Base-by-base conservation (phyloP, 371 early-diverging fungal genomes). In the Mucor circinelloides region DNA sequence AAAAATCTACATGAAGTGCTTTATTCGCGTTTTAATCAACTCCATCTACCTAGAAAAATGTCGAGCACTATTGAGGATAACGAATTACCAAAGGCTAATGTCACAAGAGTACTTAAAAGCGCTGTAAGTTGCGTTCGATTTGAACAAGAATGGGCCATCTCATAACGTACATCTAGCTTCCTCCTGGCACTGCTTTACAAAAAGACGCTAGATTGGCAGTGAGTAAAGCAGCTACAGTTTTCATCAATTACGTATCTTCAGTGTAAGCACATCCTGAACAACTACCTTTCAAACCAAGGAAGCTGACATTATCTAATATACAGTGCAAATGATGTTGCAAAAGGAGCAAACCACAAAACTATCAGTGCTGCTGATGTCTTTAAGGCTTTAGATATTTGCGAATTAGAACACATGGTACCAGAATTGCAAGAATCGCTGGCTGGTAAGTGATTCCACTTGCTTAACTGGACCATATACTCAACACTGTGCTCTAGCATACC, bases 151-250 rank as follows among this genome's bases (percentile, higher is more conserved):
- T 32, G 2, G 57, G n/a, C n/a, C 19, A 32, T 13, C 30, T 57
- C 17, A n/a, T 30, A n/a, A 31, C 13, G n/a, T 9, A 19, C 13
- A 1, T 21, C 23, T 66, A 89, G 89, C 82, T 89, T 62, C 89
- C 89, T 12, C 77, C 88, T 19, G 85, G 86, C 34, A 87, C 88
- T 9, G 81, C 80, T 12, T 72, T 88, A 50, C 87, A 87, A 65
- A 84, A 80, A 61, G 86, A 89, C 68, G 88, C 89, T 10, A 86
- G 83, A 64, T 61, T 83, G 36, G 89, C 89, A 13, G 82, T 87
- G 19, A 76, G 82, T 71, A 86, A 84, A 71, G 86, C 87, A 28
- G 82, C 86, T 13, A 88, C 88, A 0, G 79, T 89, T 4, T 89
- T 89, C 64, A 85, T 89, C 67, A 89, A 82, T 59, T 89, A 89